These are phyloP conservation scores for Coprinellus aureogranulatus DNA, from an alignment of 768 basidiomycete genomes.

Conservation along the genomic window DNA sequence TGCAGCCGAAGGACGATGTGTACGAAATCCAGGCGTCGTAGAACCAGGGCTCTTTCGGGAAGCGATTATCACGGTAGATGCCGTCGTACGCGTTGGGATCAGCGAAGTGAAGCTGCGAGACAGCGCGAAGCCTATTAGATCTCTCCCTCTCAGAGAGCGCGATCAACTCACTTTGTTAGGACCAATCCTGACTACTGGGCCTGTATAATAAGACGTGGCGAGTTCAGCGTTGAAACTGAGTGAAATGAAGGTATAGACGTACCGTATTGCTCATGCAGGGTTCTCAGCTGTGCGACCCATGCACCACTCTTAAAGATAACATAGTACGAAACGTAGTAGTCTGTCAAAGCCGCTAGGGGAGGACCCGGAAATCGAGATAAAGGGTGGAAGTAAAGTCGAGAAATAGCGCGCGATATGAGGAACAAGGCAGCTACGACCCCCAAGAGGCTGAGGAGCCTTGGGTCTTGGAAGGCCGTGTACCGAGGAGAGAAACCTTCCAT, in stretches of 20 bases:
- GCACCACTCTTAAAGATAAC: slow-evolving; percentile 24
- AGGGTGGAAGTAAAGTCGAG: slow-evolving; percentile 25
- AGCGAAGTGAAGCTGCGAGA: slow-evolving; percentile 34
- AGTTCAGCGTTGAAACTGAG: not conserved
- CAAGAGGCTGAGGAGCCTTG: no score
- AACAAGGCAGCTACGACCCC: not conserved
- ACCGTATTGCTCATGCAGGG: slow-evolving; percentile 27
- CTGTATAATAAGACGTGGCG: slow-evolving; percentile 13
- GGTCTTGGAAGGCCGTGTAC: no score
- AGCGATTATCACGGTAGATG: slow-evolving; percentile 28
- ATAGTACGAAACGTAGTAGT: slow-evolving; percentile 26
- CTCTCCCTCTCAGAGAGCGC: not conserved
- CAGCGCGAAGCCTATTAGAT: no score
- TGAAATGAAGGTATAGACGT: not conserved
- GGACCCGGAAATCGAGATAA: slow-evolving; percentile 28
- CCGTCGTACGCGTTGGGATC: slow-evolving; percentile 31
- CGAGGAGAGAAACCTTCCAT: no score
- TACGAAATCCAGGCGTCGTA: slow-evolving; percentile 21
- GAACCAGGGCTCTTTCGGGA: slow-evolving; percentile 26
- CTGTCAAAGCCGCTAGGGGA: slow-evolving; percentile 22
- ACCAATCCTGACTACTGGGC: slow-evolving; percentile 34
- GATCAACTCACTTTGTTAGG: slow-evolving; percentile 32
- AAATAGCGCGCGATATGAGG: not conserved
- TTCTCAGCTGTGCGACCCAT: slow-evolving; percentile 23
- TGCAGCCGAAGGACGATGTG: slow-evolving; percentile 26